These are phyloP conservation scores for Anthoceros angustus DNA, from an alignment of 225 moss, liverwort and hornwort genomes.

Conservation along the genomic window DNA sequence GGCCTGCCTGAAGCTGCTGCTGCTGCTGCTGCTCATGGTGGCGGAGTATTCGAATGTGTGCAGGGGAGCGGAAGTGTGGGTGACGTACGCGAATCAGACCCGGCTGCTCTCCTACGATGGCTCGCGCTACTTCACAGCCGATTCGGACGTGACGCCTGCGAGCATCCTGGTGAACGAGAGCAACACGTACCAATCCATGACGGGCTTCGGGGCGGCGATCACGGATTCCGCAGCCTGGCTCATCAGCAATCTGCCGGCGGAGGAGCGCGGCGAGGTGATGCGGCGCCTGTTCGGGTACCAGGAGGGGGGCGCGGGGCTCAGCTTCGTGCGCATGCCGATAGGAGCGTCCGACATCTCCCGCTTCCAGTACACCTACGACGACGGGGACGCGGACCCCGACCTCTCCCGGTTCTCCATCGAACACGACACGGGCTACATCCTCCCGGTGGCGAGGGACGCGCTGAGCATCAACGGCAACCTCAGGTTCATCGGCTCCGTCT, in stretches of 20 bases:
- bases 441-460: slow-evolving; percentile 22
- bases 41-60: neutral
- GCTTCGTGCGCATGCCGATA: slow-evolving; percentile 27
- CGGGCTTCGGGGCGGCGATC: slow-evolving; percentile 30
- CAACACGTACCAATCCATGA: slow-evolving; percentile 26
- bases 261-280: slow-evolving; percentile 11
- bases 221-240: slow-evolving; percentile 39
- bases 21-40: too few relatives aligned
- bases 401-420: slow-evolving; percentile 21
- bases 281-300: slow-evolving; percentile 28
- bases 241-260: slow-evolving; percentile 15
- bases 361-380: slow-evolving; percentile 28
- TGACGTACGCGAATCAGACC: slow-evolving; percentile 23
- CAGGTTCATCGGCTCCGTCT: slow-evolving; percentile 22
- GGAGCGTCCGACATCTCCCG: slow-evolving; percentile 23
- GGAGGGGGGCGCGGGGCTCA: slow-evolving; percentile 27
- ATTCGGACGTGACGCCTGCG: slow-evolving; percentile 7
- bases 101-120: slow-evolving; percentile 32
- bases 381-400: slow-evolving; percentile 16
- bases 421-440: slow-evolving; percentile 23
- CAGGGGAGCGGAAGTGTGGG: slow-evolving; percentile 25
- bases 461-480: slow-evolving; percentile 15
- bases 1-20: too few relatives aligned
- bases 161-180: slow-evolving; percentile 26
- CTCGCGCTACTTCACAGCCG: slow-evolving; percentile 5